Evolutionary conservation across 208 protist species (phyloP).

Genomic region (Acanthamoeba lenticulata): DNA sequence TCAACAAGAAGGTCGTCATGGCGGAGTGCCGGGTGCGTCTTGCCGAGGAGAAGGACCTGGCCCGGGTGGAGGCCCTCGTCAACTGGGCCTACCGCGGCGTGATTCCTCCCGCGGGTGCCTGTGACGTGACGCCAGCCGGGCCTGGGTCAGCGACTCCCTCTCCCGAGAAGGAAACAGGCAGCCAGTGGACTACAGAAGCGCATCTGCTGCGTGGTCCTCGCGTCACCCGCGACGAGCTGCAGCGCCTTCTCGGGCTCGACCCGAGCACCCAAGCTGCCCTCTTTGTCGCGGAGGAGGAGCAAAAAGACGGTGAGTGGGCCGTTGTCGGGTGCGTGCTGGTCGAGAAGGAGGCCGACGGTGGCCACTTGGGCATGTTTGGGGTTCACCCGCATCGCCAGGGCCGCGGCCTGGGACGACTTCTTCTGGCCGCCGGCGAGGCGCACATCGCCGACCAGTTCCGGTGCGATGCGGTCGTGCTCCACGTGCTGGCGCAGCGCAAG

Average conservation of each 20-base stretch:
- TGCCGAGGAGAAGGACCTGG: background rate
- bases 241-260: background rate
- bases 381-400: background rate
- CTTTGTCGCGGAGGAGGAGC: background rate
- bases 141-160: background rate
- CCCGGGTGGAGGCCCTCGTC: background rate
- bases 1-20: no score
- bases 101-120: background rate
- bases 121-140: background rate
- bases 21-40: background rate
- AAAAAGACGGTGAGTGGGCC: background rate
- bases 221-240: background rate
- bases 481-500: background rate
- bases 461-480: background rate
- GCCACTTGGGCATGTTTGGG: constrained; percentile 24
- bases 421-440: background rate
- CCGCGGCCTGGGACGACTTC: background rate
- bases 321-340: constrained; percentile 28
- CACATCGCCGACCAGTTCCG: background rate
- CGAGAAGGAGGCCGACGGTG: constrained; percentile 6
- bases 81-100: constrained; percentile 21
- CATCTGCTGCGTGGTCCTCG: background rate
- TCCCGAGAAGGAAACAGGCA: background rate
- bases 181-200: background rate
- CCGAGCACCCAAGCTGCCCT: background rate